Conservation (phyloP, 352 stramenopile species). For the Globisporangium cystogenes region DNA sequence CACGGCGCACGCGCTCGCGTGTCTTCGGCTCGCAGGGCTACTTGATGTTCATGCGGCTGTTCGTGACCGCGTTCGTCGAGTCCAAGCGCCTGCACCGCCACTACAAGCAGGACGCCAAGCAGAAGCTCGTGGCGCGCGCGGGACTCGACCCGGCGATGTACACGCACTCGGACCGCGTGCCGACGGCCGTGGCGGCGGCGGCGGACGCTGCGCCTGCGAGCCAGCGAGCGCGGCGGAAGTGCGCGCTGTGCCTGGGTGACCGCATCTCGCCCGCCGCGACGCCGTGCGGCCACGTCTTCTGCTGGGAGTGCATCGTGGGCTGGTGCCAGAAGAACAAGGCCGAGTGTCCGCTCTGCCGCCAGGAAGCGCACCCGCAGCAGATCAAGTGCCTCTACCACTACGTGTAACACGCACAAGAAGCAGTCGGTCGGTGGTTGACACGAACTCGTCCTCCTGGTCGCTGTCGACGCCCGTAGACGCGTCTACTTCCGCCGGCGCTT, state of each 20-base stretch:
- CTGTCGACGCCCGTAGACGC: background rate
- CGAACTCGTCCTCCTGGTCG: background rate
- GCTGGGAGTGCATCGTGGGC: conserved; percentile 91
- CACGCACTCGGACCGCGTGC: conserved; percentile 34
- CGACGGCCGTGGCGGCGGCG: conserved; percentile 21
- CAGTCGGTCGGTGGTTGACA: background rate
- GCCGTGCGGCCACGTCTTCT: conserved; percentile 90
- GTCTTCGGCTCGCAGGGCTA: conserved; percentile 41
- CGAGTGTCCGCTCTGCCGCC: conserved; percentile 87
- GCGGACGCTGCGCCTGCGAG: background rate
- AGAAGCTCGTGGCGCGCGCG: conserved; percentile 25
- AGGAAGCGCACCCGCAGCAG: conserved; percentile 83
- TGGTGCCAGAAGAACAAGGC: conserved; percentile 91
- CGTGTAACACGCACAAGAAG: conserved; percentile 25
- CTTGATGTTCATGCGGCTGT: conserved; percentile 65
- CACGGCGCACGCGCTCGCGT: background rate
- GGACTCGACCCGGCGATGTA: conserved; percentile 13
- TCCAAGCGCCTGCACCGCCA: conserved; percentile 44
- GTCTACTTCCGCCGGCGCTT: conserved; percentile 18
- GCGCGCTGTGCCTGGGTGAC: conserved; percentile 81
- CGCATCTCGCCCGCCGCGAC: conserved; percentile 72
- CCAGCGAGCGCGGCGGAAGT: conserved; percentile 51
- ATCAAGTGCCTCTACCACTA: conserved; percentile 93
- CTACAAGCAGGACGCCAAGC: conserved; percentile 37
- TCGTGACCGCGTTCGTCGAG: conserved; percentile 41